Evolutionary conservation across 768 basidiomycete species (phyloP).

Genomic region (Leccinum arenicola): DNA sequence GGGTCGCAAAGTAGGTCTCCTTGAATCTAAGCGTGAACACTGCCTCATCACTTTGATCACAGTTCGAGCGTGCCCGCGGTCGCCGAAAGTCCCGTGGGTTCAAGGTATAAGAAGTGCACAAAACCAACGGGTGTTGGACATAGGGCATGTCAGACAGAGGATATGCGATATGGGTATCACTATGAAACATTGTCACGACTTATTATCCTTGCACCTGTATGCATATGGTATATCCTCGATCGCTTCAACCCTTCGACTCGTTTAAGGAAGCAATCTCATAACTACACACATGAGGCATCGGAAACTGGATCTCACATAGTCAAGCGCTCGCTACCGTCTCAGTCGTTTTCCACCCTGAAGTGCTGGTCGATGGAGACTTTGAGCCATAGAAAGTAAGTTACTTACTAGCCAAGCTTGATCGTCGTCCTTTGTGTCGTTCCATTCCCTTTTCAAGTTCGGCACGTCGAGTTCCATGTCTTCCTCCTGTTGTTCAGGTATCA

Average conservation of each 20-base stretch:
- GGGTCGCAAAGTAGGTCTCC: constrained; percentile 78
- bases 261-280: neutral
- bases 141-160: constrained; percentile 23
- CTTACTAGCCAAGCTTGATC: constrained; percentile 17
- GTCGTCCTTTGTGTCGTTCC: constrained; percentile 18
- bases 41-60: constrained; percentile 5
- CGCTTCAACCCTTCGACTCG: neutral
- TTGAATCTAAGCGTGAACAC: neutral
- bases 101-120: constrained; percentile 71
- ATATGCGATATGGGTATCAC: constrained; percentile 34
- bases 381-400: neutral
- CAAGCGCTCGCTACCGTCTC: constrained; percentile 6
- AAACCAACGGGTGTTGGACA: constrained; percentile 33
- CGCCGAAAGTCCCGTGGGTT: constrained; percentile 97
- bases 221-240: constrained; percentile 24
- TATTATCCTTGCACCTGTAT: constrained; percentile 21
- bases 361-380: neutral
- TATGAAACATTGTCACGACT: constrained; percentile 20
- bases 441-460: constrained; percentile 22
- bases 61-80: constrained; percentile 98
- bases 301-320: neutral
- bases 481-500: constrained; percentile 2
- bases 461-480: constrained; percentile 12
- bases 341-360: constrained; percentile 23
- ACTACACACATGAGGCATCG: neutral